Conservation (phyloP, 2,329 filamentous ascomycete genomes). For the Diaporthe ampelina region DNA sequence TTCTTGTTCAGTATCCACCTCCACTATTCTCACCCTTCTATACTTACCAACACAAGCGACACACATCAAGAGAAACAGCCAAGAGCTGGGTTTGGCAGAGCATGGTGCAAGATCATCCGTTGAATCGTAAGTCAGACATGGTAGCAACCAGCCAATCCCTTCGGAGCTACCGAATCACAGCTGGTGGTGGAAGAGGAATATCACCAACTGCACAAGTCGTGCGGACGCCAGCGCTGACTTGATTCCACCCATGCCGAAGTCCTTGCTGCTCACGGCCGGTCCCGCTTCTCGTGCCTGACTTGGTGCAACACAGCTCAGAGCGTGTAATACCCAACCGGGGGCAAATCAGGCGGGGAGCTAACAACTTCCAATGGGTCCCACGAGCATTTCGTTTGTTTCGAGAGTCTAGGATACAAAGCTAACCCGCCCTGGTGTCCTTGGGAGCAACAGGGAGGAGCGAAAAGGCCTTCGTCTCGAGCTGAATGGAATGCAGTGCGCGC, state of each 20-base stretch:
- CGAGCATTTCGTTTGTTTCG: background rate
- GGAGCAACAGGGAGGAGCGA: background rate
- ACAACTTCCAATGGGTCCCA: background rate
- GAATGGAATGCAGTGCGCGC: background rate
- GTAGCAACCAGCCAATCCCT: background rate
- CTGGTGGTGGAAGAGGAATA: background rate
- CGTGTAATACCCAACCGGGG: background rate
- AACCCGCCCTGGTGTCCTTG: background rate
- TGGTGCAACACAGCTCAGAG: slow-evolving; percentile 1
- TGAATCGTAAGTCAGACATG: background rate
- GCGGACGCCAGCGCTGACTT: background rate
- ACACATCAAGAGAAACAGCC: background rate
- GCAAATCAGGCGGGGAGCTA: background rate
- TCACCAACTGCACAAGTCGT: background rate
- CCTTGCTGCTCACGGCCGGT: background rate
- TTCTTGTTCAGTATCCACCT: background rate
- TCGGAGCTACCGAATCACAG: background rate
- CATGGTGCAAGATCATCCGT: background rate
- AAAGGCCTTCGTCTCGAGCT: background rate
- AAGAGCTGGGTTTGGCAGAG: no score
- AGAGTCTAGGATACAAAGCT: background rate
- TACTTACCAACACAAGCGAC: background rate
- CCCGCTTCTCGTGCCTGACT: background rate
- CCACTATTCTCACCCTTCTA: background rate
- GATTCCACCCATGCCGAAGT: no score